Base-by-base conservation (phyloP, 1,139 yeast genomes). In the Candida glucosophila region DNA sequence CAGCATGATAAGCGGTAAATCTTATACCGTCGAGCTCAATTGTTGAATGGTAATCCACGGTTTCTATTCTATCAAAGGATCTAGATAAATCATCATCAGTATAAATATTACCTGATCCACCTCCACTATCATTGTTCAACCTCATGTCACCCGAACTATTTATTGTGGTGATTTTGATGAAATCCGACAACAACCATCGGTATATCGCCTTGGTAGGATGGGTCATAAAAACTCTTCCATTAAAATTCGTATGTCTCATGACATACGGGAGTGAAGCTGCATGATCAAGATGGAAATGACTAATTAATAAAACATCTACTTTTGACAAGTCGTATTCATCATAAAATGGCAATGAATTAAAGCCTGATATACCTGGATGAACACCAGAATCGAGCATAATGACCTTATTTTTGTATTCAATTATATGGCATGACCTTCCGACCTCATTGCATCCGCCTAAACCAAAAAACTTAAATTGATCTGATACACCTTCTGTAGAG, bases 361-460 rank as follows among this genome's bases (percentile, higher is more conserved):
- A 67, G 2, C 99, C 98, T 22, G 79, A 69, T 37, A 78, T 73
- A 0, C 95, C 98, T 1, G 99, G 99, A 55, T 90, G 99, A 24
- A 90, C 86, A 28, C 99, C 99, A 1, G 98, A 95, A 54, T 90
- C 99, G 31, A 88, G 47, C 98, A 90, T 90, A 27, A 90, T 80
- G n/a, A 92, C 90, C 48, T 90, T 90, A 34, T 94, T 95, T 47
- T 85, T 86, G 55, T 81, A 88, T 39, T 83, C 90, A 28, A 90
- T 65, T 29, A 90, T 78, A 47, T 90, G 98, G 48, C 97, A 90
- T 23, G 95, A 83, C 34, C 99, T 60, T 5, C 99, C 99, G 6
- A 90, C 99, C 49, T 90, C 99, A 43, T 81, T 85, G 39, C 98
- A 94, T n/a, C 97, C 99, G n/a, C 99, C 99, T n/a, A 90, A 68